These are phyloP conservation scores for Aspergillus biplanus DNA, from an alignment of 495 filamentous ascomycete species.

Conservation along the genomic window DNA sequence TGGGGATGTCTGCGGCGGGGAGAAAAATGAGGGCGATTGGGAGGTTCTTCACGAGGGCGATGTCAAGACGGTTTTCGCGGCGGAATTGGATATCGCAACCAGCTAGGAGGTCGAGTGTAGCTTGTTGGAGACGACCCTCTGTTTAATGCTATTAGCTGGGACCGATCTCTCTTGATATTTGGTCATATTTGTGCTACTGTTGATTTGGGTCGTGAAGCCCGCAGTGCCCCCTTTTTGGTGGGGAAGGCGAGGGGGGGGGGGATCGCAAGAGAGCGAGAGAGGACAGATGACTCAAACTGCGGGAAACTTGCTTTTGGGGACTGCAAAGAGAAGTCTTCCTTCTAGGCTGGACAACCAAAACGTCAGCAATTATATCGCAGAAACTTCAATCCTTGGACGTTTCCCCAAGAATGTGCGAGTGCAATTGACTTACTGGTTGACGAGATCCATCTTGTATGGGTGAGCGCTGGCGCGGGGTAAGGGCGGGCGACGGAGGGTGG, in stretches of 20 bases:
- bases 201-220: constrained; percentile 14
- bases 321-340: constrained; percentile 92
- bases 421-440: constrained; percentile 72
- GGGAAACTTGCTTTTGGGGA: constrained; percentile 84
- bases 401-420: constrained; percentile 3
- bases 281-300: constrained; percentile 29
- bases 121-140: constrained; percentile 92
- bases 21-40: constrained; percentile 97
- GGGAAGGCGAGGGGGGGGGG: background rate
- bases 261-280: background rate
- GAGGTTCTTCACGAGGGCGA: constrained; percentile 93
- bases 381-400: no score
- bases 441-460: constrained; percentile 69
- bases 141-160: constrained; percentile 13
- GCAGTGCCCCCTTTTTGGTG: background rate
- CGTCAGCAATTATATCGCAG: constrained; percentile 12
- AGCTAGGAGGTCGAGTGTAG: constrained; percentile 82
- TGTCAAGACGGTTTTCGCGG: constrained; percentile 90
- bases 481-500: background rate
- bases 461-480: constrained; percentile 35
- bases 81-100: constrained; percentile 96
- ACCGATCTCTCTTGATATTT: background rate
- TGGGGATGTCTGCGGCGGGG: constrained; percentile 94
- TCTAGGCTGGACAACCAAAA: constrained; percentile 56
- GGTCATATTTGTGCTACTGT: constrained; percentile 7